Conservation (phyloP, 1,139 yeast genomes). For the Candida sp. region DNA sequence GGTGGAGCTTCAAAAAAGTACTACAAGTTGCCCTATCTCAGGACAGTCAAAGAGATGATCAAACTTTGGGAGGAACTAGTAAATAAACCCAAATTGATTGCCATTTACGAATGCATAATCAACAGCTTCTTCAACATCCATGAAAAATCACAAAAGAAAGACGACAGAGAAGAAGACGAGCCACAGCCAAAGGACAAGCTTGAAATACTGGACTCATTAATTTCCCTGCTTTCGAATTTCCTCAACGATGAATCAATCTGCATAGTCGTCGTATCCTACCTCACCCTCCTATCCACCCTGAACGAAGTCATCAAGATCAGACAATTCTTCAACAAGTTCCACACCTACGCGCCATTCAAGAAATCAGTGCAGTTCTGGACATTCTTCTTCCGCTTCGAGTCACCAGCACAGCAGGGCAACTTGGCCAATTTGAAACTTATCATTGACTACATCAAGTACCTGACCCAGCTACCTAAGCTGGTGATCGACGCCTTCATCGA, state of each 20-base stretch:
- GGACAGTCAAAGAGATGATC: conserved; percentile 22
- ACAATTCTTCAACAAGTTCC: conserved; percentile 41
- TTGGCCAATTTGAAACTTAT: conserved; percentile 46
- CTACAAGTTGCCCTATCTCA: conserved; percentile 14
- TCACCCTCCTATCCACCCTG: conserved; percentile 15
- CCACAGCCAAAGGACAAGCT: neutral
- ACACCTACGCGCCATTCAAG: conserved; percentile 37
- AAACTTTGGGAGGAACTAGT: conserved; percentile 21
- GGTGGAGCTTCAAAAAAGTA: conserved; percentile 20
- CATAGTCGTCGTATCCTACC: conserved; percentile 24
- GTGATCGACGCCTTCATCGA: conserved; percentile 44
- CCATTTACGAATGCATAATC: conserved; percentile 21
- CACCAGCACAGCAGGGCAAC: conserved; percentile 33
- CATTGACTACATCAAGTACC: conserved; percentile 42
- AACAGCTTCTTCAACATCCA: conserved; percentile 21
- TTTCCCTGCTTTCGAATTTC: conserved; percentile 17
- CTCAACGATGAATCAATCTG: conserved; percentile 38
- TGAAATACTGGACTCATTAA: conserved; percentile 11
- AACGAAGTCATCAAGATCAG: conserved; percentile 12
- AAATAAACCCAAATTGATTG: conserved; percentile 7
- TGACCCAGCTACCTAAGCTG: conserved; percentile 51
- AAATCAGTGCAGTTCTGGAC: conserved; percentile 58
- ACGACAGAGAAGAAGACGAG: conserved; percentile 5
- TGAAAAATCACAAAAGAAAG: conserved; percentile 10
- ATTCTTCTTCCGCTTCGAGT: conserved; percentile 57